phyloP scores from a whole-genome alignment of 176 grass and related monocot genomes.

The Eleusine coracana region DNA sequence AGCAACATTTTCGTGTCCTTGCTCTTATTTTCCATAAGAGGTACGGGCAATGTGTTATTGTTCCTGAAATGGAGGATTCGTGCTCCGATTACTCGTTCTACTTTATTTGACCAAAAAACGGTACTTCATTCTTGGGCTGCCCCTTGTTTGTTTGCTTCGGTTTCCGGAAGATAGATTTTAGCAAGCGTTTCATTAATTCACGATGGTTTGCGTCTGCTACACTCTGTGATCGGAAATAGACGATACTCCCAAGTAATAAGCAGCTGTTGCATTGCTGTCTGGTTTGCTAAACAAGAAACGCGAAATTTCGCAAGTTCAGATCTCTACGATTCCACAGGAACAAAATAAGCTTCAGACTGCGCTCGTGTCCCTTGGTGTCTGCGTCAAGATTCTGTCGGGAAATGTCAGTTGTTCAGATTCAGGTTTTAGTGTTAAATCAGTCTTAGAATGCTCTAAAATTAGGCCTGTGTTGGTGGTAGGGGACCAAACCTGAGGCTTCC shows the following conservation, averaged over 20 bases:
- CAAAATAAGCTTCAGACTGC: background rate
- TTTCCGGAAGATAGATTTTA: background rate
- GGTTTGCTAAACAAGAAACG: background rate
- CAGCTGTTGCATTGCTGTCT: slow-evolving; percentile 13
- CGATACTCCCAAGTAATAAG: background rate
- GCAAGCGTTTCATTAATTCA: background rate
- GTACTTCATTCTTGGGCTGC: background rate
- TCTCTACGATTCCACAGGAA: background rate
- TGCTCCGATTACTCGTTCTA: background rate
- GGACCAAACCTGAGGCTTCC: background rate
- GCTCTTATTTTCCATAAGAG: background rate
- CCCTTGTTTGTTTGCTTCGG: background rate
- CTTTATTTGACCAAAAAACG: background rate
- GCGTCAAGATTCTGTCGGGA: background rate
- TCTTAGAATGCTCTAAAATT: slow-evolving; percentile 17
- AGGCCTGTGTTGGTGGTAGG: background rate
- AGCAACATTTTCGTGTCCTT: background rate
- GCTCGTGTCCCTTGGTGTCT: background rate
- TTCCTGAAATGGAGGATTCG: background rate
- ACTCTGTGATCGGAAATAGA: slow-evolving; percentile 16
- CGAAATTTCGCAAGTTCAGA: background rate
- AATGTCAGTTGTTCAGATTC: background rate
- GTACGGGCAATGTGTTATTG: background rate
- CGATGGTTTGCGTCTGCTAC: background rate
- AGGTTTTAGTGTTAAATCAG: background rate